phyloP scores from a whole-genome alignment of 768 basidiomycete genomes.

The Amanita jacksonii region DNA sequence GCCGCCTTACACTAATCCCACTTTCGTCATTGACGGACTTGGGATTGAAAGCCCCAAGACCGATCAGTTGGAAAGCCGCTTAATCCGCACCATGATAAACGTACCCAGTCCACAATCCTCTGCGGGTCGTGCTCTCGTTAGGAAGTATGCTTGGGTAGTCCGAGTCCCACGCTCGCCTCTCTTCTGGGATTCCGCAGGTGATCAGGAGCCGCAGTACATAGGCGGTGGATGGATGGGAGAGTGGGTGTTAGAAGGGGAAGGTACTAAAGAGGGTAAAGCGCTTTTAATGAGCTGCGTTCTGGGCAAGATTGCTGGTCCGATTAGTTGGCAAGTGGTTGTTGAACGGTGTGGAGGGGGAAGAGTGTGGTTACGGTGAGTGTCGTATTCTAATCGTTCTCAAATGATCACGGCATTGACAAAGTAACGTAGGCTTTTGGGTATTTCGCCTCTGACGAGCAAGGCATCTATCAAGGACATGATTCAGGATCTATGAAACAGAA shows the following conservation, averaged over 20 bases:
- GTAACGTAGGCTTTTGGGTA: conserved; percentile 2
- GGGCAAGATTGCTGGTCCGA: conserved; percentile 21
- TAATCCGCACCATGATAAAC: conserved; percentile 33
- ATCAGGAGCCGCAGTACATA: conserved; percentile 10
- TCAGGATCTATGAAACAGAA: neutral
- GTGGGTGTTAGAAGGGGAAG: conserved; percentile 75
- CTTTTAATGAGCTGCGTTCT: conserved; percentile 45
- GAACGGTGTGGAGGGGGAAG: conserved; percentile 52
- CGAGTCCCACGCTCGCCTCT: conserved; percentile 17
- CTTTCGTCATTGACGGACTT: conserved; percentile 25
- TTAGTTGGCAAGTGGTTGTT: conserved; percentile 46
- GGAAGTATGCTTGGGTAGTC: conserved; percentile 61
- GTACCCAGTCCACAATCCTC: conserved; percentile 56
- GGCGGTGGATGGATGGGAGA: conserved; percentile 70
- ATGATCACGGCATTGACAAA: neutral
- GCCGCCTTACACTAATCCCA: conserved; percentile 27
- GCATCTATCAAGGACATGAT: neutral
- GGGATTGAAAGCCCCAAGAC: conserved; percentile 23
- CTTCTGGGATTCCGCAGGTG: neutral
- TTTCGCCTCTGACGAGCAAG: neutral
- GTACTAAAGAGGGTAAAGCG: conserved; percentile 57
- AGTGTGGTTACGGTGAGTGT: conserved; percentile 54
- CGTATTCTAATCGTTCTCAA: neutral
- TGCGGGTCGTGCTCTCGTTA: conserved; percentile 47
- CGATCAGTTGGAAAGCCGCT: conserved; percentile 33